Evolutionary conservation across 2,329 filamentous ascomycete species (phyloP), one percentile per base, ranked within the genome.

Genomic region (Ophiocordyceps robertsii): DNA sequence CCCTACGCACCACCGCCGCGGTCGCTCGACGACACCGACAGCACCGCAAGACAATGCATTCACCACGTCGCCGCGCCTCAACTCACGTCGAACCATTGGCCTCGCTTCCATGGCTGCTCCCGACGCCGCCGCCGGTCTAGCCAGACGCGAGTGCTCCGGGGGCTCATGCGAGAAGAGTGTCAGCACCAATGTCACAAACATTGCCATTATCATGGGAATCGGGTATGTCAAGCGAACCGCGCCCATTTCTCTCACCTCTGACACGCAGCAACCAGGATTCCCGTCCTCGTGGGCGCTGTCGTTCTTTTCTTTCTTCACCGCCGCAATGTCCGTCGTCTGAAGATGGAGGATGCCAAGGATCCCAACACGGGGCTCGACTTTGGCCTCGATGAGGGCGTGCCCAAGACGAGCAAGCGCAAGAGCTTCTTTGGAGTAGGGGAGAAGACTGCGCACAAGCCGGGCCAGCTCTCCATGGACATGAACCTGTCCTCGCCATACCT

Each of bases 361-460:
- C 85, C 86, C 51, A 86, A 93, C 62, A 89, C 83, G 56, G 92
- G 87, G 1, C 73, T 96, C 56, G 92, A 98, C 60, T 98, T 95
- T 57, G 92, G 92, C 31, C 64, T 95, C 56, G 86, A 65, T 32
- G 64, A 82, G 44, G 61, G 67, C 42, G 57, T 50, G 69, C 49
- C 64, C 14, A 62, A 61, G 51, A 56, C 54, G 39, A 49, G 56
- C 38, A 56, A 54, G 46, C 59, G 60, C 27, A 59, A 52, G 52
- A 61, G 55, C 41, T 38, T 57, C 17, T 47, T 60, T 21, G 59
- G 64, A 29, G 79, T 77, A 38, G 72, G 67, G 24, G 72, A 85
- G 55, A 79, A 79, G 58, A 60, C 64, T 19, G 47, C 53, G 31
- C 62, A 65, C 50, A 59, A 61, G 40, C 62, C 66, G 39, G 66